Evolutionary conservation across 2,329 filamentous ascomycete genomes (phyloP), one percentile per base, ranked within the genome.

Genomic region (Sporothrix pseudoabietina): DNA sequence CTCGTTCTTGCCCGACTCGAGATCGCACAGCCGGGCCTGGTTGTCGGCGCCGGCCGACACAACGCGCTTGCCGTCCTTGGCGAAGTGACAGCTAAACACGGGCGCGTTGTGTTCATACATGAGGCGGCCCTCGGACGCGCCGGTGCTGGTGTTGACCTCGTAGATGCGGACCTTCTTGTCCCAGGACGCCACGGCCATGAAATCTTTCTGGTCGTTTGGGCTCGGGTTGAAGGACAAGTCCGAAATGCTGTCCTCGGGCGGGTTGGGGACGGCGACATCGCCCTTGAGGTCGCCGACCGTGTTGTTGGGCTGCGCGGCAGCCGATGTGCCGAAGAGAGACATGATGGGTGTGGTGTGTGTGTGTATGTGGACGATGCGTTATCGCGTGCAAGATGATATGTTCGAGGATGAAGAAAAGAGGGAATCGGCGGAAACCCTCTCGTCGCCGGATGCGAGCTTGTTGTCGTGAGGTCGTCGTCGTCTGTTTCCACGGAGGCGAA

Each of bases 81-180:
- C 94, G 88, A 95, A 98, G 79, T 94, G 92, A 76, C 91, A 91
- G 80, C 89, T 92, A 75, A 99, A 84, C 3, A 97, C 94, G 3
- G 94, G 94, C 61, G 88, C 93, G 77, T 94, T 91, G 82, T 97
- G 93, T 77, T 97, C 92, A 80, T 96, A 97, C 74, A 91, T 85
- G 76, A 94, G 94, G 79, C 94, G 95, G 69, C 94, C 94, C 80
- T 94, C 89, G 79, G 92, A 95, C 80, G 92, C 88, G 59, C 94
- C 94, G 26, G 66, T 76, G 77, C 89, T 89, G 73, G 83, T 84
- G 76, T 91, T 89, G 80, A 98, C 94, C 82, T 98, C 94, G 84
- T 98, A 99, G 80, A 99, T 95, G 79, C 94, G 92, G 76, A 98
- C 94, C 82, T 97, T 97, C 85, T 97, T 97, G 83, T 99, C 96